Evolutionary conservation across 2,329 filamentous ascomycete genomes (phyloP), one percentile per base, ranked within the genome.

Genomic region (Fusarium sp.): DNA sequence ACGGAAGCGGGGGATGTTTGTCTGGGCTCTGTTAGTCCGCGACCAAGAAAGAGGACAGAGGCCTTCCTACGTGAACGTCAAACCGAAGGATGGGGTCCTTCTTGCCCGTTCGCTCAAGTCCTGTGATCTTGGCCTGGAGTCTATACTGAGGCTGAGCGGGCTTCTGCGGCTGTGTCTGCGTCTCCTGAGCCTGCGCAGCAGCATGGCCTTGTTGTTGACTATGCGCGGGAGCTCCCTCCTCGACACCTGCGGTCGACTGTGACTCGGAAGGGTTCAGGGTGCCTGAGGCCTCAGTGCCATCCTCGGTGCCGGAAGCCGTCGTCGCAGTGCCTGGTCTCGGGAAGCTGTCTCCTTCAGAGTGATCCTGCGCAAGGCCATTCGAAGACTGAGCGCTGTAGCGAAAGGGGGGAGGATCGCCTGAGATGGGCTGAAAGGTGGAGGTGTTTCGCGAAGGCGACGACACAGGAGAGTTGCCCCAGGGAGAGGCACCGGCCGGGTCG

Each of bases 1-100:
- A 78, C 97, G 91, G 84, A 98, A 99, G 77, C 96, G 96, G 63
- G 96, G 95, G n/a, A 99, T 93, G 84, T 99, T 99, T 75, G 97
- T 99, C 97, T 99, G 66, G 4, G 45, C 15, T 59, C 40, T 75
- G 78, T 81, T 71, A 82, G 79, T 65, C 30, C n/a, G 52, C 32
- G 57, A 20, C 52, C 17, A 12, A 25, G 9, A 9, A 62, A 56
- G 15, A 61, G 20, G 5, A n/a, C 8, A 25, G 32, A 59, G 35
- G 30, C 40, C 33, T 62, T 76, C 78, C 40, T 91, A 98, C 97
- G 84, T 99, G 95, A 73, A 98, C 95, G 84, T 99, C 97, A 81
- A 99, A 99, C 78, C 95, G 91, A 70, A 99, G 84, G 75, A 98
- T 95, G 1, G 95, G 95, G 79, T 99, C 97, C 84, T 98, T 99